phyloP scores from a whole-genome alignment of 228 moss, liverwort and hornwort species.

The Sphagnum fallax region DNA sequence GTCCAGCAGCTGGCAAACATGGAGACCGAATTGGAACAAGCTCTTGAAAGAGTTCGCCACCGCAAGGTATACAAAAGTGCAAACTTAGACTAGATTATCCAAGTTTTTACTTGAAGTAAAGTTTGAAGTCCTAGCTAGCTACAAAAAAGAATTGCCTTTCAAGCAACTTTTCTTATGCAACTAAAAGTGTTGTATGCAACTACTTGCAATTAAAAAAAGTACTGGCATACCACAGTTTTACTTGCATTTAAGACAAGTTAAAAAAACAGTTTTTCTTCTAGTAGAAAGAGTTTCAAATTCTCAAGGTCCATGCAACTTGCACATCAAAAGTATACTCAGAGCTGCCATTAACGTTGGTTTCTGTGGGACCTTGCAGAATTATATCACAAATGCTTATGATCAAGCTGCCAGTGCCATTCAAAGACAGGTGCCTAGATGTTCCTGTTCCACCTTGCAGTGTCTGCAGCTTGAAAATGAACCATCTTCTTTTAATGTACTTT shows the following conservation, averaged over 20 bases:
- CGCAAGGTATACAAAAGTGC: conserved; percentile 22
- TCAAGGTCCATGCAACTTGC: background rate
- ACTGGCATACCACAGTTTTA: no score
- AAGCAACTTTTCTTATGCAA: no score
- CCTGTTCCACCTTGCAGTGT: background rate
- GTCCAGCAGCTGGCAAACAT: conserved; percentile 56
- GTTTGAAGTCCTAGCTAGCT: no score
- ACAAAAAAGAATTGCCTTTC: no score
- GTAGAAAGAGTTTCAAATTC: background rate
- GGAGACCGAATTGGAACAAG: conserved; percentile 60
- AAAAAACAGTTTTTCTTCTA: no score
- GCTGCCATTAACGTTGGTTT: background rate
- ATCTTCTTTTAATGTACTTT: background rate
- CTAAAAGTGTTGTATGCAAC: no score
- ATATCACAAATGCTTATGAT: conserved; percentile 44
- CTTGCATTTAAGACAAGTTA: no score
- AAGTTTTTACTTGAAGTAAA: no score
- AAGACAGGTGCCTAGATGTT: conserved; percentile 28
- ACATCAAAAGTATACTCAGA: background rate
- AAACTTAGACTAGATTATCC: background rate
- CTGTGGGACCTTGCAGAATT: conserved; percentile 25
- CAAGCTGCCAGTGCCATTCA: conserved; percentile 33
- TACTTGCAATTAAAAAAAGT: no score
- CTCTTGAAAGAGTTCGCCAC: conserved; percentile 49
- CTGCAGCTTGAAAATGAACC: background rate